Conservation (phyloP, 306 rosid species). For the Oxytropis ochrocephala region DNA sequence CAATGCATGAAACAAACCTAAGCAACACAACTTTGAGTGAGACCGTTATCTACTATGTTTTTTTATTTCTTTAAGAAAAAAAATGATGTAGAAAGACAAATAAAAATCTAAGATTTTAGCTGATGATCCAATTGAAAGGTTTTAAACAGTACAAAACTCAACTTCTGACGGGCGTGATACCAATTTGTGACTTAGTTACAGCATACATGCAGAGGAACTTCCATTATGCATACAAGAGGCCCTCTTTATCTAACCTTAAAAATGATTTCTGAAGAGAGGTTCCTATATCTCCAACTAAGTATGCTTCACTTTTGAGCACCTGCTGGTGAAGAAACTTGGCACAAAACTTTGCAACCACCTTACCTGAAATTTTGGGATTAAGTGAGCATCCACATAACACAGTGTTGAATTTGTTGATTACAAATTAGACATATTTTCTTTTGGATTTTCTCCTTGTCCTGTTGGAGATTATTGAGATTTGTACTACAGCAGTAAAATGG, state of each 20-base stretch:
- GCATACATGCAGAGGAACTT: conserved; percentile 18
- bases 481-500: not conserved
- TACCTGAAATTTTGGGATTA: conserved; percentile 52
- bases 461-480: not conserved
- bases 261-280: conserved; percentile 73
- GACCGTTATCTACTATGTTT: not conserved
- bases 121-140: conserved; percentile 13
- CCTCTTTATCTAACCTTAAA: conserved; percentile 56
- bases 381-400: conserved; percentile 24
- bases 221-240: conserved; percentile 8
- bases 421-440: not conserved
- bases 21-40: not conserved
- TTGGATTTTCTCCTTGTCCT: not conserved
- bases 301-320: conserved; percentile 70
- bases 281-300: conserved; percentile 69
- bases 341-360: conserved; percentile 97
- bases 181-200: not conserved
- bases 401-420: not conserved
- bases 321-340: conserved; percentile 90
- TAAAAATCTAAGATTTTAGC: conserved; percentile 14
- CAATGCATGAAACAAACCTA: not conserved
- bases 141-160: not conserved
- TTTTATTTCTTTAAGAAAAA: not conserved
- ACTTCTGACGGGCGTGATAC: not conserved
- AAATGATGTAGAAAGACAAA: not conserved